Evolutionary conservation across 2,329 filamentous ascomycete genomes (phyloP), one percentile per base, ranked within the genome.

Genomic region (Fusarium camptoceras): DNA sequence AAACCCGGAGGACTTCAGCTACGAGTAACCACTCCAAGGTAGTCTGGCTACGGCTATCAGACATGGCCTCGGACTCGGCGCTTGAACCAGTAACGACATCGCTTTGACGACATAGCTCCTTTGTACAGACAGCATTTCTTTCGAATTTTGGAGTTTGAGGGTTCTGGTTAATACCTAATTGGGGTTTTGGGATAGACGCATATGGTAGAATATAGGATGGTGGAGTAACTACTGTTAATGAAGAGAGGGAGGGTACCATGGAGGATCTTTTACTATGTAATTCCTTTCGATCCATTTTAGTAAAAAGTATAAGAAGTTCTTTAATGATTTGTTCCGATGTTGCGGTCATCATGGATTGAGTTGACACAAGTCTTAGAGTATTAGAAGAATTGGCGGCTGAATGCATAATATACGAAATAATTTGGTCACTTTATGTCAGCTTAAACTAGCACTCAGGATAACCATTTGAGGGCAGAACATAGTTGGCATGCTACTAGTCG

Each of bases 131-230:
- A 49, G 55, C 48, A 66, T 66, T 57, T 12, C 50, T 55, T 28
- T 58, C 68, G 37, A 22, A 22, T 46, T 59, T 59, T 34, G 68
- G 68, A 63, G 65, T 63, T 71, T 65, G 43, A 48, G 34, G 55
- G 51, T 71, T 58, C 28, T 50, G 25, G 37, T 65, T 59, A 66
- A 70, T 70, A 70, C 42, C 60, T 69, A 70, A 71, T 70, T 44
- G 27, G 28, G 56, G 63, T 6, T 24, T 49, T 6, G 25, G 46
- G 27, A 46, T 34, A 55, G 28, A 54, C 49, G 56, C 22, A 60
- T 56, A 53, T 54, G 46, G 30, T 34, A 30, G 47, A 55, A 55
- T 61, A 66, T 34, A 37, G 18, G 59, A 47, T 6, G 28, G 53
- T 55, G 55, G 27, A 51, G 25, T 37, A 46, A 46, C 18, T 34